phyloP scores from a whole-genome alignment of 2,329 filamentous ascomycete genomes.

The Fusarium anthophilum region DNA sequence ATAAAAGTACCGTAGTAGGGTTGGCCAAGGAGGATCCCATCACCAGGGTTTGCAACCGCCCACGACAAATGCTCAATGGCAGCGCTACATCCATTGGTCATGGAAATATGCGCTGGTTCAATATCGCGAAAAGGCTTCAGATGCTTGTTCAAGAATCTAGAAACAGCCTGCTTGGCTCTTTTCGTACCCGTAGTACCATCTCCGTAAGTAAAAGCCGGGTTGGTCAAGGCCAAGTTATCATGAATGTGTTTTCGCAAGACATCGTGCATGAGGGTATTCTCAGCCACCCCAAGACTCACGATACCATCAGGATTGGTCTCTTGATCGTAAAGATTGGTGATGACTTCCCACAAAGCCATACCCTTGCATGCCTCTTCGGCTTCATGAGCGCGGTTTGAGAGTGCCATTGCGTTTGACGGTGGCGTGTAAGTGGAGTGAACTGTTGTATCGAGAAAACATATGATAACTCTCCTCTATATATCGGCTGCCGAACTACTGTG shows the following conservation, averaged over 20 bases:
- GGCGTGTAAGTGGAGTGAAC: neutral
- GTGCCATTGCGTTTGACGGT: slow-evolving; percentile 25
- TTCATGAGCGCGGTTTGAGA: slow-evolving; percentile 44
- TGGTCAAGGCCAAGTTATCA: slow-evolving; percentile 46
- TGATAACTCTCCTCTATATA: neutral
- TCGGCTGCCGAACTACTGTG: neutral
- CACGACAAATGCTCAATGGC: slow-evolving; percentile 54
- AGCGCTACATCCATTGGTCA: slow-evolving; percentile 53
- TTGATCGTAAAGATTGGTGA: slow-evolving; percentile 56
- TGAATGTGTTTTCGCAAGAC: slow-evolving; percentile 54
- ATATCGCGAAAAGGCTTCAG: slow-evolving; percentile 45
- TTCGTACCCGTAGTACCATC: slow-evolving; percentile 53
- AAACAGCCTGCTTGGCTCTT: slow-evolving; percentile 44
- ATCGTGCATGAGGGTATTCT: slow-evolving; percentile 62
- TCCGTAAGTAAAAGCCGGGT: slow-evolving; percentile 52
- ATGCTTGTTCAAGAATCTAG: slow-evolving; percentile 49
- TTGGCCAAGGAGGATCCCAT: slow-evolving; percentile 53
- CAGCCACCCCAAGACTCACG: slow-evolving; percentile 61
- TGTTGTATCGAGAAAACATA: neutral
- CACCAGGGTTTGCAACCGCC: slow-evolving; percentile 52
- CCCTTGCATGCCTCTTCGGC: slow-evolving; percentile 42
- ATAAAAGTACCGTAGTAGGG: slow-evolving; percentile 61
- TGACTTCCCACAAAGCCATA: slow-evolving; percentile 53
- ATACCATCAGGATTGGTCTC: slow-evolving; percentile 54
- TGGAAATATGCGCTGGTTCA: slow-evolving; percentile 46